Evolutionary conservation across 106 monocot genomes (phyloP).

Genomic region (Amphibolis antarctica): DNA sequence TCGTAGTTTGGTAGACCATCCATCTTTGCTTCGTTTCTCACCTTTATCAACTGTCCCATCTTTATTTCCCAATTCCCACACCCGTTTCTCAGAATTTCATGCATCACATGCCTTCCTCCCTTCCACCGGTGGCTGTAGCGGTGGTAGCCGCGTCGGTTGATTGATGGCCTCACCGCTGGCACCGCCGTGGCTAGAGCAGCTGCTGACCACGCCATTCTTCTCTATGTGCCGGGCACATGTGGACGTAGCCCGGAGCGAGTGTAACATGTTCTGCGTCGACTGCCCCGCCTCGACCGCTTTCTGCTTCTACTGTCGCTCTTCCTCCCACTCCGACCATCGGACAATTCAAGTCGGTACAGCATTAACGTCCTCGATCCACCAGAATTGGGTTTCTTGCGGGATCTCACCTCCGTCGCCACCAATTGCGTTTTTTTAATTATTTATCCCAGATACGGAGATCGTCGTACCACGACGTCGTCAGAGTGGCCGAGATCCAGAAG

Average conservation of each 20-base stretch:
- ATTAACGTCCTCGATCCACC: too few species aligned
- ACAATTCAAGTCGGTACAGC: constrained; percentile 52
- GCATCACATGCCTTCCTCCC: too few species aligned
- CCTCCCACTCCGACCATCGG: constrained; percentile 44
- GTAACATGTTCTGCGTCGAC: constrained; percentile 77
- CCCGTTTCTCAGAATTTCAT: neutral
- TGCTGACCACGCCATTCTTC: constrained; percentile 50
- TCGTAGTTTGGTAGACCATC: constrained; percentile 9
- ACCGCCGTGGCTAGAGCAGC: constrained; percentile 54
- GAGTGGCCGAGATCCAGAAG: constrained; percentile 59
- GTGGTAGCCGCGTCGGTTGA: neutral
- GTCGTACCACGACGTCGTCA: constrained; percentile 85
- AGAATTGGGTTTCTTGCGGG: too few species aligned
- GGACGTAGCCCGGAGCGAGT: constrained; percentile 42
- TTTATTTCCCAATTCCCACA: neutral
- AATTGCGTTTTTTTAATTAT: too few species aligned
- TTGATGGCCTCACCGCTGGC: constrained; percentile 2
- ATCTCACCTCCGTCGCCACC: neutral
- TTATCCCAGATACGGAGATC: constrained; percentile 59
- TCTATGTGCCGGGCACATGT: constrained; percentile 27
- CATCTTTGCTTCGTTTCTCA: neutral
- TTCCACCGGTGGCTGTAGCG: neutral
- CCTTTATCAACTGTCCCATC: neutral
- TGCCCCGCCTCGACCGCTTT: constrained; percentile 20
- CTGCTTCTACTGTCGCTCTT: constrained; percentile 59